Percentiles rank a stretch among this genome's conserved stretches.
phyloP scores from a whole-genome alignment of 2,329 filamentous ascomycete species.

The Talaromyces rugulosus region DNA sequence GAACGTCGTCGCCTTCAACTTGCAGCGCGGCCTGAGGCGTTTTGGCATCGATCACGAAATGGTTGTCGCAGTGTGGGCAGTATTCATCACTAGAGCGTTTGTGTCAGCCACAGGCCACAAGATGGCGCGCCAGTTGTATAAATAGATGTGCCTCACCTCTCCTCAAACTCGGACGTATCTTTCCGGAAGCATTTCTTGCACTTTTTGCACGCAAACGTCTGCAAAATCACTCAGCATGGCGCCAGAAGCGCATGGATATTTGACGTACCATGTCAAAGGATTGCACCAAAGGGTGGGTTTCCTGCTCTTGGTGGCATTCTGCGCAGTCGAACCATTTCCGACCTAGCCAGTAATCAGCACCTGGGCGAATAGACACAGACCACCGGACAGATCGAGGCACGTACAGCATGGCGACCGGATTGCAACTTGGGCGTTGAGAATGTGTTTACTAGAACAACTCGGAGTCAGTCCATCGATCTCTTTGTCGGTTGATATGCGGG shows the following conservation, averaged over 20 bases:
- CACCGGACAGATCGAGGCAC: slow-evolving; percentile 25
- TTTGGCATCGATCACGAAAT: slow-evolving; percentile 87
- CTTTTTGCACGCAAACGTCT: slow-evolving; percentile 91
- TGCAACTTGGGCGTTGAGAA: slow-evolving; percentile 95
- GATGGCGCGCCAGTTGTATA: not conserved
- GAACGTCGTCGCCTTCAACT: slow-evolving; percentile 85
- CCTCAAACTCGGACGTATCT: slow-evolving; percentile 85
- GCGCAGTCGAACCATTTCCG: slow-evolving; percentile 99
- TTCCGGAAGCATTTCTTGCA: slow-evolving; percentile 98
- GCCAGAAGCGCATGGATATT: not conserved
- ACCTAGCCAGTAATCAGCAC: slow-evolving; percentile 47
- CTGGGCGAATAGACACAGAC: not conserved
- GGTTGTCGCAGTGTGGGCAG: slow-evolving; percentile 98
- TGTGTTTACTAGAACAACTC: slow-evolving; percentile 71
- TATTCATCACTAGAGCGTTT: slow-evolving; percentile 71
- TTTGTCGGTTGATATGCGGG: not conserved
- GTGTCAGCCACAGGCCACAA: not conserved
- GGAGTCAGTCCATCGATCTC: not conserved
- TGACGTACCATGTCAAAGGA: slow-evolving; percentile 70
- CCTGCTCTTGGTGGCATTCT: slow-evolving; percentile 82
- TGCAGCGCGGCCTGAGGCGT: slow-evolving; percentile 78
- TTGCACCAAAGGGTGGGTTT: slow-evolving; percentile 72
- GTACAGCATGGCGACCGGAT: slow-evolving; percentile 94
- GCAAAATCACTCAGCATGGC: not conserved
- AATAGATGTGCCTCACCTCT: slow-evolving; percentile 48